Evolutionary conservation across 2,329 filamentous ascomycete species (phyloP).

Genomic region (Tolypocladium tundrense): DNA sequence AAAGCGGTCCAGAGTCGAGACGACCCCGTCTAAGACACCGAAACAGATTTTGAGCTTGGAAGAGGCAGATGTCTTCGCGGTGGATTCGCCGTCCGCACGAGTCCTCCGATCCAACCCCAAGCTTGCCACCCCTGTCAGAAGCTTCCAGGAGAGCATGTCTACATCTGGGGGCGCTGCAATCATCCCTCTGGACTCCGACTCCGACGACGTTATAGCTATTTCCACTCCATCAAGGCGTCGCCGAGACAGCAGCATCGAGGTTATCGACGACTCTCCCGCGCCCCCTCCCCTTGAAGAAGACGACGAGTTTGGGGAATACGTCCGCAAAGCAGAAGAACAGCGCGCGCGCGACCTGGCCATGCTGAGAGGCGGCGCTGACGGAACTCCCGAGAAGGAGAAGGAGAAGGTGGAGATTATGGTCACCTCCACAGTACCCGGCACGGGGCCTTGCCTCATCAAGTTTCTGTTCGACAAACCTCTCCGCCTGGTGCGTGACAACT

Average conservation of each 20-base stretch:
- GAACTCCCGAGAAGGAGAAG: constrained; percentile 13
- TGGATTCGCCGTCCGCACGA: constrained; percentile 13
- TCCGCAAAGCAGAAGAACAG: constrained; percentile 28
- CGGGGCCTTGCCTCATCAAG: constrained; percentile 46
- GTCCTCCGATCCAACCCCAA: constrained; percentile 6
- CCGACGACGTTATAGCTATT: constrained; percentile 4
- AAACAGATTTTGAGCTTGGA: constrained; percentile 6
- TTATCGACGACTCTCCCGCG: constrained; percentile 12
- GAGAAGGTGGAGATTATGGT: constrained; percentile 31
- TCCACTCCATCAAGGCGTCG: not conserved
- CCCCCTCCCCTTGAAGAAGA: constrained; percentile 17
- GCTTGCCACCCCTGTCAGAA: constrained; percentile 2
- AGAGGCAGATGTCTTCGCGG: constrained; percentile 4
- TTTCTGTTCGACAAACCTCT: constrained; percentile 59
- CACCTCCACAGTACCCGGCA: constrained; percentile 51
- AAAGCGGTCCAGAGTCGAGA: constrained; percentile 22
- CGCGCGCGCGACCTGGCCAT: constrained; percentile 17
- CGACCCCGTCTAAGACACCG: constrained; percentile 9
- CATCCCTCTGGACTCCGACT: constrained; percentile 23
- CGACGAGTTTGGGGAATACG: constrained; percentile 35
- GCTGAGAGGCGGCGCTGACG: constrained; percentile 6
- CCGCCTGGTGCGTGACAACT: constrained; percentile 55
- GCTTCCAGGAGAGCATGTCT: not conserved
- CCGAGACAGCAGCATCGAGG: constrained; percentile 12
- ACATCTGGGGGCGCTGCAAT: constrained; percentile 8